phyloP scores from a whole-genome alignment of 2,329 filamentous ascomycete species.

The Aspergillus vadensis region DNA sequence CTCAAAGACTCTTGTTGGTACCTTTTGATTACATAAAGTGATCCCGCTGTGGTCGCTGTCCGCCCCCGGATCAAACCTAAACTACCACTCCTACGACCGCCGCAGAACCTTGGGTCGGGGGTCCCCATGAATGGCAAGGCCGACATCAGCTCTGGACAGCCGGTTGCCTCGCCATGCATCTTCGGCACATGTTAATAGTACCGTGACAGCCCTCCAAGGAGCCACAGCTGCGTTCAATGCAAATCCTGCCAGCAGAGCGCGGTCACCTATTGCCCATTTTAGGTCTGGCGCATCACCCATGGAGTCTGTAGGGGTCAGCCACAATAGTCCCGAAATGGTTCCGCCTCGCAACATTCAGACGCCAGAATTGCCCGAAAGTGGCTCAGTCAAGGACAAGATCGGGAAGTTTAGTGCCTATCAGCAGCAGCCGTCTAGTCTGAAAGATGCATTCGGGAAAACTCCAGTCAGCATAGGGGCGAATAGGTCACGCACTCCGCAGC shows the following conservation, averaged over 20 bases:
- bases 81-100: background rate
- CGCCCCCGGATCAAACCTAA: background rate
- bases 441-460: conserved; percentile 17
- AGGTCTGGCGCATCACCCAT: conserved; percentile 18
- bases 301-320: conserved; percentile 23
- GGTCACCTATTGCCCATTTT: conserved; percentile 20
- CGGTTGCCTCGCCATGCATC: conserved; percentile 27
- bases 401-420: conserved; percentile 33
- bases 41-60: background rate
- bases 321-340: conserved; percentile 16
- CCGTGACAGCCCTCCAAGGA: conserved; percentile 36
- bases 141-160: conserved; percentile 31
- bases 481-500: conserved; percentile 27
- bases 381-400: conserved; percentile 44
- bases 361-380: conserved; percentile 32
- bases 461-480: conserved; percentile 16
- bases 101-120: conserved; percentile 9
- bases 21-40: background rate
- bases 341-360: conserved; percentile 23
- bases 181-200: conserved; percentile 24
- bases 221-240: conserved; percentile 40
- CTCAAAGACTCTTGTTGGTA: background rate
- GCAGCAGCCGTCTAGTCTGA: conserved; percentile 17
- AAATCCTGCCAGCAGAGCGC: conserved; percentile 24
- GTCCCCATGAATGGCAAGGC: conserved; percentile 35